These are phyloP conservation scores for Boehmeria nivea DNA, from an alignment of 306 rosid genomes.

Conservation along the genomic window DNA sequence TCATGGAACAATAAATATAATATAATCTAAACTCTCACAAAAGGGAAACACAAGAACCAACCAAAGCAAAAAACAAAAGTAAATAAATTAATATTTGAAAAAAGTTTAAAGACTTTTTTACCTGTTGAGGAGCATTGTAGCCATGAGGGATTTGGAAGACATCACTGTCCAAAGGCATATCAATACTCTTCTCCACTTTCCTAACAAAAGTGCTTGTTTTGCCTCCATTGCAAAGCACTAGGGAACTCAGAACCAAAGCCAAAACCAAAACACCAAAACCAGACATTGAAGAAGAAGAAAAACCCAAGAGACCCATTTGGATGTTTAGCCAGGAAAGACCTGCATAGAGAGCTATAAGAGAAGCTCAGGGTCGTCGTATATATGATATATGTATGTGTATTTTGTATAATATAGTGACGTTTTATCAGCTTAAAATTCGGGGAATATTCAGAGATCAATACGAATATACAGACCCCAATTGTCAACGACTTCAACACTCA, in stretches of 20 bases:
- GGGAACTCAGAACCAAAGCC: slow-evolving; percentile 27
- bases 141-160: slow-evolving; percentile 56
- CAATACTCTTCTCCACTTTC: slow-evolving; percentile 36
- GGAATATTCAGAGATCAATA: too few species aligned
- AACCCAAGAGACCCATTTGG: slow-evolving; percentile 30
- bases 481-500: too few species aligned
- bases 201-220: slow-evolving; percentile 45
- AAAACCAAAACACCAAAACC: slow-evolving; percentile 4
- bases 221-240: slow-evolving; percentile 32
- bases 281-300: slow-evolving; percentile 18
- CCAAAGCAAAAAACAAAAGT: too few species aligned
- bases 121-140: slow-evolving; percentile 77
- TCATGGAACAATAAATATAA: too few species aligned
- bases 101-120: not conserved
- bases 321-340: not conserved
- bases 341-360: not conserved
- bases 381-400: too few species aligned
- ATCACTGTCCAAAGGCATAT: slow-evolving; percentile 68
- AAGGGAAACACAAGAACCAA: too few species aligned
- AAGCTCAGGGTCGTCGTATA: too few species aligned
- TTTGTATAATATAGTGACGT: too few species aligned
- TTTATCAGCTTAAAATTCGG: too few species aligned
- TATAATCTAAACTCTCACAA: too few species aligned
- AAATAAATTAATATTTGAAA: too few species aligned
- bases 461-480: too few species aligned